phyloP scores from a whole-genome alignment of 257 asterid species.

The Agastache rugosa region DNA sequence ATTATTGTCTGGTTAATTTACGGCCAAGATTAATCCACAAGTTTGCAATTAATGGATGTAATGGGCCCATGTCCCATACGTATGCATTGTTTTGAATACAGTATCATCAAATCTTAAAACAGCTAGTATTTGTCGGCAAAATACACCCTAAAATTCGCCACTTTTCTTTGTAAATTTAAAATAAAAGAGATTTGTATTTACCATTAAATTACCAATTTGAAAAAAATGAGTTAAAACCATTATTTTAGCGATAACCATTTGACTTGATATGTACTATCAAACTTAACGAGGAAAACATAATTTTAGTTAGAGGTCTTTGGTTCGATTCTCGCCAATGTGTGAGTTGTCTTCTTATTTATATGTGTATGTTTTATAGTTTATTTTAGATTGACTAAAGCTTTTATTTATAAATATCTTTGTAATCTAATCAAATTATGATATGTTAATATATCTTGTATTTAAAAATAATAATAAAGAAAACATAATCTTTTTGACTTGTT shows the following conservation, averaged over 20 bases:
- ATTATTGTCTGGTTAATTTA: constrained; percentile 15
- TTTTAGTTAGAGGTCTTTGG: too few relatives aligned
- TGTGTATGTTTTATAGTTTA: too few relatives aligned
- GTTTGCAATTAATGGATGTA: constrained; percentile 23
- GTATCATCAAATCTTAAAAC: constrained; percentile 25
- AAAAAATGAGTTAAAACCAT: too few relatives aligned
- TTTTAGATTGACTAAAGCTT: too few relatives aligned
- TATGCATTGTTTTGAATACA: constrained; percentile 7
- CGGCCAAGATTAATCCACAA: constrained; percentile 28
- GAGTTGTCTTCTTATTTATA: too few relatives aligned
- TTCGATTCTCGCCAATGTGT: too few relatives aligned
- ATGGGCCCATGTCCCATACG: constrained; percentile 32
- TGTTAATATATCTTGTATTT: too few relatives aligned
- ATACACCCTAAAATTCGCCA: constrained; percentile 14
- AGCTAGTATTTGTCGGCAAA: constrained; percentile 50
- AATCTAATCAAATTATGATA: too few relatives aligned
- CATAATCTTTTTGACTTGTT: too few relatives aligned
- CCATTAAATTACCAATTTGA: neutral
- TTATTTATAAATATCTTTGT: too few relatives aligned
- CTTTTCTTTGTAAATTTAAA: neutral
- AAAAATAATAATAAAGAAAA: too few relatives aligned
- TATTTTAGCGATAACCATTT: neutral
- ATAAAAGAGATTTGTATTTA: neutral
- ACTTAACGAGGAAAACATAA: too few relatives aligned
- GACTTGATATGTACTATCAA: neutral